A percentile compares a stretch with the other conserved stretches of the same genome.
phyloP scores from a whole-genome alignment of 257 asterid genomes.

The Fraxinus anomala region DNA sequence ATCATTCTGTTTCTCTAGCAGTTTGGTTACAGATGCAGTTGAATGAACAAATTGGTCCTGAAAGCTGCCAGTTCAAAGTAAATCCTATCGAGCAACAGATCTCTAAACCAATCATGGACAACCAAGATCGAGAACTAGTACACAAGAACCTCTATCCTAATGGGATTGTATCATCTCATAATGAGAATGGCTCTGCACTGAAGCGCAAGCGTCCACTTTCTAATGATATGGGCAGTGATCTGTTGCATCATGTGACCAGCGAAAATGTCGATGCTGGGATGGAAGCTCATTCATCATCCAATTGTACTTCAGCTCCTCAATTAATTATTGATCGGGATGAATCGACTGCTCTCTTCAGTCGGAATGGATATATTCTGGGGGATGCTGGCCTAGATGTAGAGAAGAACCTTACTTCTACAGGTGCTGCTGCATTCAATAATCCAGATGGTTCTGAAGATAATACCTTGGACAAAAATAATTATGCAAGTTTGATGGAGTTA shows the following conservation, averaged over 20 bases:
- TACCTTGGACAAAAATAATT: conserved; percentile 26
- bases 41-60: conserved; percentile 48
- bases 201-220: conserved; percentile 31
- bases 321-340: conserved; percentile 26
- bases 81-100: conserved; percentile 31
- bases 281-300: conserved; percentile 43
- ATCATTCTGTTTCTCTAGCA: conserved; percentile 76
- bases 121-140: conserved; percentile 24
- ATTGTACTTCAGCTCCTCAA: conserved; percentile 26
- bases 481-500: conserved; percentile 22
- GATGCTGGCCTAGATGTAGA: conserved; percentile 25
- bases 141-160: conserved; percentile 24
- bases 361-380: conserved; percentile 29
- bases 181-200: conserved; percentile 27
- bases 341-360: conserved; percentile 24
- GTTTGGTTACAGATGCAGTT: conserved; percentile 72
- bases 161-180: conserved; percentile 11
- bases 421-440: conserved; percentile 29
- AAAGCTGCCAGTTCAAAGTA: conserved; percentile 26
- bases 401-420: conserved; percentile 30
- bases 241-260: conserved; percentile 20
- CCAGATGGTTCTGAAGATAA: conserved; percentile 18
- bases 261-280: conserved; percentile 35
- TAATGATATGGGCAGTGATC: conserved; percentile 22
- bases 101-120: conserved; percentile 26